phyloP scores from a whole-genome alignment of 305 asterid genomes.

The Solanum aculeatissimum region DNA sequence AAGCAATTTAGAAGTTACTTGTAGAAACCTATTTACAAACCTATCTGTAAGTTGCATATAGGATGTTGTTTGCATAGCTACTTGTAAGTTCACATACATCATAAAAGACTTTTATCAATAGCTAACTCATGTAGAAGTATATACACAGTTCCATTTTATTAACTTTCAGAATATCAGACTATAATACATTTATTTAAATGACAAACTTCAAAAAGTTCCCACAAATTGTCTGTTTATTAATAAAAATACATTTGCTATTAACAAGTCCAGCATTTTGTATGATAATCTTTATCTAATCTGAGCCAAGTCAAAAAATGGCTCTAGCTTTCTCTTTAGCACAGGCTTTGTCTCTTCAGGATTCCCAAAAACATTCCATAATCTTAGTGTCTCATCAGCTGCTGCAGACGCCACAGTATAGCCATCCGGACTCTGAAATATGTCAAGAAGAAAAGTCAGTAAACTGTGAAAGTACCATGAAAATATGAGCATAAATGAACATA shows the following conservation, averaged over 20 bases:
- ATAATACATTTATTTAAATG: neutral
- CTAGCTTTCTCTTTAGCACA: constrained; percentile 3
- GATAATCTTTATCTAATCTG: constrained; percentile 8
- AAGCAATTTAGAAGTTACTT: too few relatives aligned
- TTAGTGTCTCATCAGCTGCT: constrained; percentile 33
- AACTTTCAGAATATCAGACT: neutral
- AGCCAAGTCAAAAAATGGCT: constrained; percentile 11
- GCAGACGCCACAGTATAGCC: constrained; percentile 31
- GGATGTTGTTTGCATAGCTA: too few relatives aligned
- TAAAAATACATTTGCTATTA: neutral
- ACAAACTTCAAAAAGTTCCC: neutral
- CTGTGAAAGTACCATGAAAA: neutral
- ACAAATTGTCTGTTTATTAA: neutral
- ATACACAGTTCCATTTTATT: neutral
- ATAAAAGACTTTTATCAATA: too few relatives aligned
- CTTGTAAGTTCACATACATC: too few relatives aligned
- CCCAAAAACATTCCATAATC: constrained; percentile 17
- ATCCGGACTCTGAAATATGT: constrained; percentile 29
- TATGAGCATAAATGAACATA: neutral
- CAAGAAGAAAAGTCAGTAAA: neutral
- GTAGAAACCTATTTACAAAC: too few relatives aligned
- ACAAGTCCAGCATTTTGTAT: neutral
- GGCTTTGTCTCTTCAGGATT: constrained; percentile 6
- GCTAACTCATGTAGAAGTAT: neutral
- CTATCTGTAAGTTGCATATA: too few relatives aligned